Conservation (phyloP, 768 basidiomycete species). For the Crassisporium funariophilum region DNA sequence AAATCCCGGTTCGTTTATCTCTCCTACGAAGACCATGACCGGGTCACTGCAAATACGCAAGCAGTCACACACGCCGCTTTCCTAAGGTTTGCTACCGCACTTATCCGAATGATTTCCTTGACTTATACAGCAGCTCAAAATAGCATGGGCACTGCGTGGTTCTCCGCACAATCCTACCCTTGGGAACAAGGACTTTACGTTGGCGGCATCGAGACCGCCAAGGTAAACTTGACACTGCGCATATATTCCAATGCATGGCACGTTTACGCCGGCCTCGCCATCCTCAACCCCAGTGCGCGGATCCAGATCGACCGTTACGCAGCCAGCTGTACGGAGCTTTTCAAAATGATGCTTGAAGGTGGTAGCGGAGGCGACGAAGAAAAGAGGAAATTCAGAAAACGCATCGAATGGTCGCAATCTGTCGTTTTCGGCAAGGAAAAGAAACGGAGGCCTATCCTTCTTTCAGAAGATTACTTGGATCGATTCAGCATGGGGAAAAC, state of each 20-base stretch:
- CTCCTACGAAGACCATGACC: slow-evolving; percentile 95
- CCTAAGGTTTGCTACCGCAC: slow-evolving; percentile 61
- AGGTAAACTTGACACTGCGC: slow-evolving; percentile 94
- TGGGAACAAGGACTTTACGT: slow-evolving; percentile 97
- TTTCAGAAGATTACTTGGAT: slow-evolving; percentile 85
- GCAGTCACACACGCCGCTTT: slow-evolving; percentile 98
- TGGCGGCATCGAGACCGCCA: slow-evolving; percentile 96
- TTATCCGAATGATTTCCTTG: not conserved
- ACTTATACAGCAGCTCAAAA: slow-evolving; percentile 1
- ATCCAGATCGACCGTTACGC: slow-evolving; percentile 92
- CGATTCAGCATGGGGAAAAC: slow-evolving; percentile 77
- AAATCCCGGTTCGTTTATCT: slow-evolving; percentile 87
- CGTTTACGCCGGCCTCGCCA: slow-evolving; percentile 98
- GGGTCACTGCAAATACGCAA: slow-evolving; percentile 97
- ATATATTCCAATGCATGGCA: slow-evolving; percentile 99
- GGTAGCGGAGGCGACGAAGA: slow-evolving; percentile 39
- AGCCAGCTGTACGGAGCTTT: slow-evolving; percentile 81
- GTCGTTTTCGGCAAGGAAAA: slow-evolving; percentile 67
- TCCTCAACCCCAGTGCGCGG: slow-evolving; percentile 90
- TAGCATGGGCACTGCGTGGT: slow-evolving; percentile 99
- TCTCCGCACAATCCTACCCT: slow-evolving; percentile 72
- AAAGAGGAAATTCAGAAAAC: slow-evolving; percentile 55
- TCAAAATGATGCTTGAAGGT: slow-evolving; percentile 90
- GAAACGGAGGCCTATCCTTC: slow-evolving; percentile 63
- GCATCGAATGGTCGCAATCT: slow-evolving; percentile 74